Percentiles rank a stretch among this genome's conserved stretches.
Conservation (phyloP, 1,284 basidiomycete genomes). For the Xerocomus minutiporus region DNA sequence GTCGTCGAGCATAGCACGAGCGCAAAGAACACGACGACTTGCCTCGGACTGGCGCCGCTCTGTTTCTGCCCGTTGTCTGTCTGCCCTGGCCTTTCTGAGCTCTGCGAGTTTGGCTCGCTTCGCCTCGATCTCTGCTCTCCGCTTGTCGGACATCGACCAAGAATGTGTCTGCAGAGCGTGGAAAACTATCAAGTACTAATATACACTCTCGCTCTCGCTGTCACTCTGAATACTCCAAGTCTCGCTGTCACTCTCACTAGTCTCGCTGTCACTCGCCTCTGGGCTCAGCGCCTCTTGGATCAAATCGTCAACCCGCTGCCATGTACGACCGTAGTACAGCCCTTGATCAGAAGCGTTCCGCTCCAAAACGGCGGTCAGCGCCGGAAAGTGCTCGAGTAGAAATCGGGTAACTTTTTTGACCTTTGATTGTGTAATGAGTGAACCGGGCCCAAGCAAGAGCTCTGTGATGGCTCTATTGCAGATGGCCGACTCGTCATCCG, state of each 20-base stretch:
- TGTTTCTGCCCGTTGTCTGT: slow-evolving; percentile 58
- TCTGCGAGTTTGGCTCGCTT: slow-evolving; percentile 88
- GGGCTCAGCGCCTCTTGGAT: background rate
- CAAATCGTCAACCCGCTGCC: background rate
- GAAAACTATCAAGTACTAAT: slow-evolving; percentile 10
- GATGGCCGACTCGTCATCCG: slow-evolving; percentile 4
- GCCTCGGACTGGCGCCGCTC: slow-evolving; percentile 51
- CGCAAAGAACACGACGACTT: slow-evolving; percentile 4
- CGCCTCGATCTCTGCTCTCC: slow-evolving; percentile 83
- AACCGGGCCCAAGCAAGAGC: slow-evolving; percentile 2
- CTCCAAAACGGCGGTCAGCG: background rate
- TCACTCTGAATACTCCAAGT: too few species aligned
- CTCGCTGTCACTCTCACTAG: too few species aligned
- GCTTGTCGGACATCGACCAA: slow-evolving; percentile 42
- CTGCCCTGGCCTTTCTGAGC: slow-evolving; percentile 67
- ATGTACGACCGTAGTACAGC: background rate
- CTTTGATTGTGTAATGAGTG: background rate
- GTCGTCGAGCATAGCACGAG: background rate
- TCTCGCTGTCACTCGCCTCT: background rate
- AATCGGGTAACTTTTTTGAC: slow-evolving; percentile 1
- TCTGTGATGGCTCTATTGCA: slow-evolving; percentile 4
- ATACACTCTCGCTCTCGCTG: background rate
- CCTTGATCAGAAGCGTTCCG: background rate
- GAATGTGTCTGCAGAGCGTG: slow-evolving; percentile 9
- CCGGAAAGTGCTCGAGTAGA: slow-evolving; percentile 6